Percentiles rank a stretch among this genome's conserved stretches.
Conservation (phyloP, 305 asterid species). For the Fraxinus albicans region DNA sequence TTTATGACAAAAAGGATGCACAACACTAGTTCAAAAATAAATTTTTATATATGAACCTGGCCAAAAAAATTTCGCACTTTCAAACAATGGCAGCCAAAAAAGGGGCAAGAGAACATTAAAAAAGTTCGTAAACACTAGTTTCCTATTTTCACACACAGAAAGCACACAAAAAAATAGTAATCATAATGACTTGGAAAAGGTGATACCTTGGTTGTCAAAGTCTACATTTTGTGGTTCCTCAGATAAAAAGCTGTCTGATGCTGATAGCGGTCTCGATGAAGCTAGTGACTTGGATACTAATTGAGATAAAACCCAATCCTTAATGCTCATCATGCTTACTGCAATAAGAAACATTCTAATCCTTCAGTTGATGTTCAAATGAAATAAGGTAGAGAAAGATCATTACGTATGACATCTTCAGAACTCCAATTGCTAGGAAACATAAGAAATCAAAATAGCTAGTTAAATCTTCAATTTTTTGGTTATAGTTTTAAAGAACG, state of each 20-base stretch:
- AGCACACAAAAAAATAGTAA: background rate
- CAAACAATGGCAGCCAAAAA: no score
- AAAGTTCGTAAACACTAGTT: background rate
- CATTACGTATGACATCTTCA: background rate
- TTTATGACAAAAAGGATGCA: background rate
- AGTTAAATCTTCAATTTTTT: background rate
- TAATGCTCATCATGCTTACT: conserved; percentile 68
- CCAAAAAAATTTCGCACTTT: background rate
- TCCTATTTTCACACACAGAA: background rate
- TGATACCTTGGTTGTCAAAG: conserved; percentile 57
- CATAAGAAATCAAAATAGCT: background rate
- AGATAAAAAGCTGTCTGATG: conserved; percentile 68
- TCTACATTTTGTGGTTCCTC: conserved; percentile 69
- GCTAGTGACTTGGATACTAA: conserved; percentile 70
- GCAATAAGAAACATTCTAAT: conserved; percentile 13
- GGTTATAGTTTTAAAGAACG: background rate
- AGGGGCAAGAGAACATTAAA: background rate
- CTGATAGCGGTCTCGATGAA: conserved; percentile 62
- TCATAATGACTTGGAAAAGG: background rate
- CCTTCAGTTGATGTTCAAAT: conserved; percentile 15
- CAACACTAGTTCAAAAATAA: background rate
- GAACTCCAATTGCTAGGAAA: conserved; percentile 10
- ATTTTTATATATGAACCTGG: background rate
- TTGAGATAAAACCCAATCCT: conserved; percentile 95
- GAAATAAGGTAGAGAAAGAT: conserved; percentile 2